A percentile compares a stretch with the other conserved stretches of the same genome.
These are phyloP conservation scores for Gloeopeniophorella convolvens DNA, from an alignment of 768 basidiomycete genomes.

Conservation along the genomic window DNA sequence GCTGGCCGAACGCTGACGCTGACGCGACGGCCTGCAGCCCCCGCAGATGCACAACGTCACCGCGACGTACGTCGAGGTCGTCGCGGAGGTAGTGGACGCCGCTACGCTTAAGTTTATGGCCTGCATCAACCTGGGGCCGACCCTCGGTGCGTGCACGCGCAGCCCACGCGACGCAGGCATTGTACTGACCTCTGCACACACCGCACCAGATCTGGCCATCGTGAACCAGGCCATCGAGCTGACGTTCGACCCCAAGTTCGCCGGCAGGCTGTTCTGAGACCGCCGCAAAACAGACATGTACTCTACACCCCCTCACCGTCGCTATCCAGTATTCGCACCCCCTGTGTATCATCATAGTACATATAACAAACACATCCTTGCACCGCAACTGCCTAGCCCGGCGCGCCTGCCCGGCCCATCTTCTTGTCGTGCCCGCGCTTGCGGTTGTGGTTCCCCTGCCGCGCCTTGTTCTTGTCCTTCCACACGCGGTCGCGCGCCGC, in stretches of 20 bases:
- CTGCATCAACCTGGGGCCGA: conserved; percentile 48
- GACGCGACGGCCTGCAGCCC: not conserved
- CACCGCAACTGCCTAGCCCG: conserved; percentile 8
- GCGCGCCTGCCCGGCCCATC: conserved; percentile 58
- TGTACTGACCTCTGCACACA: not conserved
- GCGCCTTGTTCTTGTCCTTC: conserved; percentile 75
- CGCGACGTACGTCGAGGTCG: conserved; percentile 54
- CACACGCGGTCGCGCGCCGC: conserved; percentile 52
- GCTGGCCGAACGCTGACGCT: not conserved
- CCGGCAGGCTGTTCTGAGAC: conserved; percentile 42
- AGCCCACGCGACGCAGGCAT: not conserved
- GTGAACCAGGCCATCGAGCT: conserved; percentile 57
- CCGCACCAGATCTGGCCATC: conserved; percentile 44
- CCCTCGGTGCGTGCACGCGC: conserved; percentile 48
- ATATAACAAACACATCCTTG: not conserved
- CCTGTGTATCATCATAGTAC: conserved; percentile 5
- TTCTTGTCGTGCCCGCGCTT: conserved; percentile 89
- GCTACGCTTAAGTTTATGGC: conserved; percentile 50
- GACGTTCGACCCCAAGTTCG: conserved; percentile 53
- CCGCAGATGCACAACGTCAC: conserved; percentile 37
- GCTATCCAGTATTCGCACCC: not conserved
- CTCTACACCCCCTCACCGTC: no score
- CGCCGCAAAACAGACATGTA: no score
- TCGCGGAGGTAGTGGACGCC: conserved; percentile 52
- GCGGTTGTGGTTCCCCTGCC: conserved; percentile 62